A percentile compares a stretch with the other conserved stretches of the same genome.
Evolutionary conservation across 2,329 filamentous ascomycete genomes (phyloP).

Genomic region (Trichophyton rubrum): DNA sequence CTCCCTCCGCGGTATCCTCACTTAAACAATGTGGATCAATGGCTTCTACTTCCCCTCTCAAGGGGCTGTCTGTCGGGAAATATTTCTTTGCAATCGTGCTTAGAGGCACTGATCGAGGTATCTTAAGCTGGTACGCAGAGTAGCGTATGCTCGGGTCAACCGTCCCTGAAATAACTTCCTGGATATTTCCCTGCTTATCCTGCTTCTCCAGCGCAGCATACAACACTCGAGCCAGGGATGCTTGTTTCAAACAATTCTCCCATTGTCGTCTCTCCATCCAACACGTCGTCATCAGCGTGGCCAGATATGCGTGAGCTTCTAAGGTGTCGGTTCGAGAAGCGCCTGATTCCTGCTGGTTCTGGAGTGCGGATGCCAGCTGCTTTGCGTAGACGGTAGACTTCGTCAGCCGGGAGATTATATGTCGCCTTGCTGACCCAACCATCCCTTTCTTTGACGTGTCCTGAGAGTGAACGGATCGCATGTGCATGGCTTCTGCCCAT

Average conservation of each 20-base stretch:
- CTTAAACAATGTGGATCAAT: constrained; percentile 57
- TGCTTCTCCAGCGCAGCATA: constrained; percentile 60
- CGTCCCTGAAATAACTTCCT: constrained; percentile 71
- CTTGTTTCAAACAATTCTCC: constrained; percentile 63
- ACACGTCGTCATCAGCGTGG: constrained; percentile 61
- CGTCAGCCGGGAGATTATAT: constrained; percentile 75
- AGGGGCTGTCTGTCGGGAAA: constrained; percentile 52
- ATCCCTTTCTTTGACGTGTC: constrained; percentile 62
- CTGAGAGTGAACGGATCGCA: constrained; percentile 70
- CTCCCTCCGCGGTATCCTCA: constrained; percentile 41
- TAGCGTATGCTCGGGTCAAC: constrained; percentile 91
- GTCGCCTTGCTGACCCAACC: constrained; percentile 64
- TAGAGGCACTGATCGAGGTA: constrained; percentile 73
- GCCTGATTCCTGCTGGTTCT: constrained; percentile 49
- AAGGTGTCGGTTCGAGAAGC: constrained; percentile 60
- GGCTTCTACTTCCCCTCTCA: constrained; percentile 56
- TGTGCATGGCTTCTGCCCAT: constrained; percentile 91
- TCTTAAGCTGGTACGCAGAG: constrained; percentile 80
- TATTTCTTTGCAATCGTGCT: constrained; percentile 64
- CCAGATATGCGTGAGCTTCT: constrained; percentile 74
- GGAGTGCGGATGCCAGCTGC: constrained; percentile 53
- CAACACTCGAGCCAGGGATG: constrained; percentile 64
- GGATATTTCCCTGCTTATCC: constrained; percentile 64
- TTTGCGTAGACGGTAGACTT: constrained; percentile 65
- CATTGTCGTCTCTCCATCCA: constrained; percentile 82